Conservation (phyloP, 2,329 filamentous ascomycete genomes). For the Periconia digitata region DNA sequence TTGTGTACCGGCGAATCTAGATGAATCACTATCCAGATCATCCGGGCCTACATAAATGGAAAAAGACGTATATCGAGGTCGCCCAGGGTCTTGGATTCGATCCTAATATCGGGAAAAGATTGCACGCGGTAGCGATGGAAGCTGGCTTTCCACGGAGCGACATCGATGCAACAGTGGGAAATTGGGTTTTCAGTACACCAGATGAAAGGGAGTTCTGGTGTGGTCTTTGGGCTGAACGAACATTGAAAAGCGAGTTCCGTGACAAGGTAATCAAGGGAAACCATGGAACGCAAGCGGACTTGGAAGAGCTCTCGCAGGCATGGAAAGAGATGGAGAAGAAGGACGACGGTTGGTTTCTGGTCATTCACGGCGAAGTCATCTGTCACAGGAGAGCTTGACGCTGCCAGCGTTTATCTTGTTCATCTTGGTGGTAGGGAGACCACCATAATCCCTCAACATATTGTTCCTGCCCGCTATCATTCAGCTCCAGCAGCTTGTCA, state of each 20-base stretch:
- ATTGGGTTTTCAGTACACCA: constrained; percentile 46
- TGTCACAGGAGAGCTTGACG: constrained; percentile 27
- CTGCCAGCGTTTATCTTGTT: no score
- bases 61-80: constrained; percentile 36
- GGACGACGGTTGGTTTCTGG: constrained; percentile 47
- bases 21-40: constrained; percentile 45
- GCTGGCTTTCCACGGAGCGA: constrained; percentile 42
- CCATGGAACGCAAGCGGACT: constrained; percentile 39
- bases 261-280: constrained; percentile 41
- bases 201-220: constrained; percentile 46
- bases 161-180: constrained; percentile 44
- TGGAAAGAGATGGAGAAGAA: constrained; percentile 46
- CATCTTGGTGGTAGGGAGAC: no score
- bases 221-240: constrained; percentile 42
- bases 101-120: constrained; percentile 37
- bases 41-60: constrained; percentile 37
- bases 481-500: background rate
- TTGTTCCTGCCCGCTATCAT: no score
- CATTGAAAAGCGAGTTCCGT: constrained; percentile 38
- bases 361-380: constrained; percentile 48
- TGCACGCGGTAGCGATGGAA: constrained; percentile 42
- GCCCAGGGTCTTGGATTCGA: constrained; percentile 35
- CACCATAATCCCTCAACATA: no score
- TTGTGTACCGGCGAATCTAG: no score
- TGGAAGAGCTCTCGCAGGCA: constrained; percentile 43